Evolutionary conservation across 2,329 filamentous ascomycete genomes (phyloP), one percentile per base, ranked within the genome.

Genomic region (Phialophora tarda): DNA sequence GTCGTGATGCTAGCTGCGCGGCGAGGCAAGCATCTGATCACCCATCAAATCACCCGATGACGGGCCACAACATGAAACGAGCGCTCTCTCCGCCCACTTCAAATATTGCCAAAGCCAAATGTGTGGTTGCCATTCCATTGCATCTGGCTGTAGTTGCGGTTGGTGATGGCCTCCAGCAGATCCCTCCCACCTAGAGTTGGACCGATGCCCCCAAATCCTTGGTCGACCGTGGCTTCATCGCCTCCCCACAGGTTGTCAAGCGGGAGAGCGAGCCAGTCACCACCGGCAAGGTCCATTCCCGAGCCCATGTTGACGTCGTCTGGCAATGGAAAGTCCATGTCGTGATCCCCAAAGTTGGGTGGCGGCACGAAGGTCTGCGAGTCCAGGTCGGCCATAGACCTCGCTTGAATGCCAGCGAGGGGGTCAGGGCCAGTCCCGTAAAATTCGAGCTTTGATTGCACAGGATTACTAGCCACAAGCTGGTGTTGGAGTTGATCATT

Each of bases 261-360:
- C 1, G 86, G 85, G n/a, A 88, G 74, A 0, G 86, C 83, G 59
- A 88, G 80, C 86, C 86, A 89, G 74, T 88, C 86, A 2, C 71
- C 65, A 1, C 71, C 64, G 2, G 68, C 62, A 38, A 68, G 65
- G 26, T 66, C 54, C 56, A 73, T 65, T 12, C 61, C 57, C 21
- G 62, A 59, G 50, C 67, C 65, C 72, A 73, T 32, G 71, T 62
- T 55, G 21, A 55, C 60, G 44, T 62, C 60, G 23, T 66, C 54
- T 12, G 64, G 59, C 44, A 73, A 55, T 10, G 61, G 59, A 50
- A 61, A 61, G 23, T 71, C 70, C 72, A 73, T 32, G 71, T 72
- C 72, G 65, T 57, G 73, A 56, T 58, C 73, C 44, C 54, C 65
- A 63, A 60, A 72, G 44, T 64, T 69, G 26, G 59, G 71, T 64